Evolutionary conservation across 768 basidiomycete genomes (phyloP), one percentile per base, ranked within the genome.

Genomic region (Suillus subaureus): DNA sequence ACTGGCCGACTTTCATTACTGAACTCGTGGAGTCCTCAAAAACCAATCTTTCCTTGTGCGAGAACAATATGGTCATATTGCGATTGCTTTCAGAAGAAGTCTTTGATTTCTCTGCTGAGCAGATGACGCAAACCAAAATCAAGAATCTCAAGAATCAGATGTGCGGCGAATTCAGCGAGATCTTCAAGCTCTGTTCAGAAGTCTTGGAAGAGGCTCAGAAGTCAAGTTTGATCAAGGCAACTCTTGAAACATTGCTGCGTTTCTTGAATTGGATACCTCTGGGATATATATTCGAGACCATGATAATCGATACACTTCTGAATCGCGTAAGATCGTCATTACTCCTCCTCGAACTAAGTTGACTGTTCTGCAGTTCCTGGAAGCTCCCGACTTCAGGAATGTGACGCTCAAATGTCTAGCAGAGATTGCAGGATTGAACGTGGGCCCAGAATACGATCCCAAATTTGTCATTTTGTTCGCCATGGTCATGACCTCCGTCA

Each of bases 231-330:
- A 96, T 99, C 82, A 96, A 87, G 77, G 93, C 91, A 18, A 99
- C 97, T 3, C 81, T 99, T 68, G 97, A 99, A 78, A 98, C 97
- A 0, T 82, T 99, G 21, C 83, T 99, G 67, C 85, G 95, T 62
- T 99, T 99, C 85, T 80, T 99, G 71, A 98, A 98, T 77, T 99
- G 97, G 97, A 99, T 99, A 72, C 97, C 97, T 58, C 82, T 99
- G 60, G 97, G 97, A 26, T 99, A 97, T 76, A 98, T 99, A 71
- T 99, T 99, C 73, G 97, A 99, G 80, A 99, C 97, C 1, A 93
- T 91, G 42, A 91, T 99, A 71, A 98, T 99, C 67, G 97, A 99
- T 77, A 85, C 94, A 63, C 84, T 99, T 21, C 85, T 99, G 40
- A 91, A 89, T 74, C 87, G 97, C 71, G 96, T 97, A 79, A 78